These are phyloP conservation scores for Stephania japonica DNA, from an alignment of 164 flowering plant species.

Conservation along the genomic window DNA sequence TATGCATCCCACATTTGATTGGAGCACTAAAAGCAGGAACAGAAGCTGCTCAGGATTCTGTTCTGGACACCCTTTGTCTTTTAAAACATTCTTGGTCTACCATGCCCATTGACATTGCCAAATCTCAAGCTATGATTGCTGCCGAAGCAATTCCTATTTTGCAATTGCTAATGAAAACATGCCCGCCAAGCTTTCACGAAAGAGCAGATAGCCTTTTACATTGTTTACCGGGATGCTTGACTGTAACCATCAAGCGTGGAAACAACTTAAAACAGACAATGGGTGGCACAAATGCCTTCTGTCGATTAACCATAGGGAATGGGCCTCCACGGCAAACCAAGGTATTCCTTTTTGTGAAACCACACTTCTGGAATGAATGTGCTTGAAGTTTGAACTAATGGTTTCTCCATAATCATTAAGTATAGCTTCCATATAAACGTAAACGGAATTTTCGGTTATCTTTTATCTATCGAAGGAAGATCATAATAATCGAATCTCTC, in stretches of 20 bases:
- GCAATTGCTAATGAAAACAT: constrained; percentile 72
- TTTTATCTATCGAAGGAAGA: background rate
- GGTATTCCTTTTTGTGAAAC: constrained; percentile 28
- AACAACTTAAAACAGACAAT: constrained; percentile 74
- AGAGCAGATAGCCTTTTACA: constrained; percentile 74
- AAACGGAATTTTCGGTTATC: background rate
- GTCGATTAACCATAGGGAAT: constrained; percentile 71
- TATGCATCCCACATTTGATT: constrained; percentile 74
- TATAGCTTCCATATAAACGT: background rate
- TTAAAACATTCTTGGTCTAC: constrained; percentile 75
- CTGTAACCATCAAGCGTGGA: constrained; percentile 72
- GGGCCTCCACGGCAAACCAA: constrained; percentile 80
- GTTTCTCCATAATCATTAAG: background rate
- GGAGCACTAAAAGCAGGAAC: constrained; percentile 69
- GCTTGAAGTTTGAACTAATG: background rate
- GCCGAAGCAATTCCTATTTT: constrained; percentile 85
- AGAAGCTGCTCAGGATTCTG: constrained; percentile 75
- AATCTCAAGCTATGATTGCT: constrained; percentile 71
- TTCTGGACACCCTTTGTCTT: constrained; percentile 65
- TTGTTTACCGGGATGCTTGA: constrained; percentile 84
- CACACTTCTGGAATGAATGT: background rate
- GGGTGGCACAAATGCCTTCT: constrained; percentile 84
- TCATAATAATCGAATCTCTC: background rate
- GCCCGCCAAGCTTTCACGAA: constrained; percentile 87
- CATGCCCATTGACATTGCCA: constrained; percentile 71